A percentile compares a stretch with the other conserved stretches of the same genome.
Conservation (phyloP, 2,329 filamentous ascomycete genomes). For the Penicillium sp. region DNA sequence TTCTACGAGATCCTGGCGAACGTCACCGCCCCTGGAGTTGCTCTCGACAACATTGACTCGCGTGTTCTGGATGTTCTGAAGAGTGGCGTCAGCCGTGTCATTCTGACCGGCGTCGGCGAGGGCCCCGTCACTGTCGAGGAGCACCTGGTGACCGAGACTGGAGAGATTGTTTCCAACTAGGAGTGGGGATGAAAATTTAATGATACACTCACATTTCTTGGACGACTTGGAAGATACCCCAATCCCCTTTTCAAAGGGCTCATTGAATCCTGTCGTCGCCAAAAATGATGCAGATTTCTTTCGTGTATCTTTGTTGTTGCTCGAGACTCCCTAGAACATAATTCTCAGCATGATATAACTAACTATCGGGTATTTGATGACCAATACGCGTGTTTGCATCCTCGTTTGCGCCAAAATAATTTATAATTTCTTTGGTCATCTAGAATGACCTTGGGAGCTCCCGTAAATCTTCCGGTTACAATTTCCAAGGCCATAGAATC, state of each 20-base stretch:
- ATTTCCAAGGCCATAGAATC: too few species aligned
- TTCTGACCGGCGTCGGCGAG: constrained; percentile 87
- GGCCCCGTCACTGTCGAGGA: constrained; percentile 80
- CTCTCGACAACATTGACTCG: constrained; percentile 61
- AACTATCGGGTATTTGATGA: background rate
- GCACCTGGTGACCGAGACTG: constrained; percentile 70
- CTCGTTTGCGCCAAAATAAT: background rate
- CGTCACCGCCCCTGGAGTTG: constrained; percentile 51
- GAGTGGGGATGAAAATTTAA: constrained; percentile 12
- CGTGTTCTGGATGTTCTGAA: constrained; percentile 65
- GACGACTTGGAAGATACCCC: constrained; percentile 26
- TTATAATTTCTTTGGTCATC: too few species aligned
- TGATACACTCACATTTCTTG: constrained; percentile 16
- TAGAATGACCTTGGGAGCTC: too few species aligned
- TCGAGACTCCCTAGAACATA: constrained; percentile 17
- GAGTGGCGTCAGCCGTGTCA: constrained; percentile 83
- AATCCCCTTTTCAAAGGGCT: constrained; percentile 15
- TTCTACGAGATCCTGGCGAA: constrained; percentile 55
- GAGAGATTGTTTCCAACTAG: constrained; percentile 46
- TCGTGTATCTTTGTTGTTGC: constrained; percentile 16
- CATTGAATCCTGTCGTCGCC: constrained; percentile 12
- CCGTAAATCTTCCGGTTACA: too few species aligned
- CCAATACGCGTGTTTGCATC: background rate
- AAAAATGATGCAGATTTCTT: constrained; percentile 19
- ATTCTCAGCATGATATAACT: constrained; percentile 5